Percentiles rank a stretch among this genome's conserved stretches.
Evolutionary conservation across 2,329 filamentous ascomycete species (phyloP).

Genomic region (Colletotrichum sp.): DNA sequence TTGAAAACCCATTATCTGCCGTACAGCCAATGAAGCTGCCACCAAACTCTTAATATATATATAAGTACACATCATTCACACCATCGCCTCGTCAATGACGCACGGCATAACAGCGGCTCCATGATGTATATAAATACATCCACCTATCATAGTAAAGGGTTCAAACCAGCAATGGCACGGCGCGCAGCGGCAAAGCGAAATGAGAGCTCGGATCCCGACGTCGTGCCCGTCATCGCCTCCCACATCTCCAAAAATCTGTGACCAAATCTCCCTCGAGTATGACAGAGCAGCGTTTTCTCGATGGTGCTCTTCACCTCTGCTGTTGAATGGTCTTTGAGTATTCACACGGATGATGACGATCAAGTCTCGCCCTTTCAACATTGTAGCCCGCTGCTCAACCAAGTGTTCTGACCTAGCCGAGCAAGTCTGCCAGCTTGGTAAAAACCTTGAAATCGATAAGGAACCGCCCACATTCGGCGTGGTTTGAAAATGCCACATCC

Average conservation of each 20-base stretch:
- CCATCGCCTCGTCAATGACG: rapidly evolving
- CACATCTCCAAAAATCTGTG: rapidly evolving
- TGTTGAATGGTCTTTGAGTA: neutral
- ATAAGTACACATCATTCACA: too few relatives aligned
- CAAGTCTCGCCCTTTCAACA: neutral
- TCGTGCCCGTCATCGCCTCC: too few relatives aligned
- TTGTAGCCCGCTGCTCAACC: rapidly evolving
- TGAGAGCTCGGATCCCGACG: too few relatives aligned
- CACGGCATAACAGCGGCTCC: too few relatives aligned
- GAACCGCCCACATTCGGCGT: rapidly evolving
- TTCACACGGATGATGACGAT: neutral
- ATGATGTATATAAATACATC: neutral
- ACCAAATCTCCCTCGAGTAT: neutral
- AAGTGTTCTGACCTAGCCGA: neutral
- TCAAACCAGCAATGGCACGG: neutral
- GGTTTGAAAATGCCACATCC: neutral
- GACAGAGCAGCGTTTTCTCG: neutral
- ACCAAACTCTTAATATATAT: too few relatives aligned
- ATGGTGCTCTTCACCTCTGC: neutral
- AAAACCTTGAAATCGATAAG: rapidly evolving
- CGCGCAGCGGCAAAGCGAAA: too few relatives aligned
- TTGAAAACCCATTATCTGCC: too few relatives aligned
- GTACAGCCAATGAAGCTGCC: too few relatives aligned
- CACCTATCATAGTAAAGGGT: rapidly evolving
- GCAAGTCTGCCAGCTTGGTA: neutral